Percentiles rank a stretch among this genome's conserved stretches.
Evolutionary conservation across 2,329 filamentous ascomycete genomes (phyloP).

Genomic region (Alternaria conjuncta): DNA sequence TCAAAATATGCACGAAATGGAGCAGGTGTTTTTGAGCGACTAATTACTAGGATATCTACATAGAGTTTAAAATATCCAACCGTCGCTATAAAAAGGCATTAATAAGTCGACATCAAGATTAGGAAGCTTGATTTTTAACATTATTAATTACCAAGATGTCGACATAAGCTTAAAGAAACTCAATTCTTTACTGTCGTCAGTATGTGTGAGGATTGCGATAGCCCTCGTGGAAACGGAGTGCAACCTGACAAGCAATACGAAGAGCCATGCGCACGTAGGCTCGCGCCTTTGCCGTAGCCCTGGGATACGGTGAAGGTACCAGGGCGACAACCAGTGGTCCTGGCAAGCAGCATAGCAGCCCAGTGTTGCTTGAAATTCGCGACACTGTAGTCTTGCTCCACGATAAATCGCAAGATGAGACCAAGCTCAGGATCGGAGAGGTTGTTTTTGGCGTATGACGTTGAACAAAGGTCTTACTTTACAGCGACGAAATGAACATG

Average conservation of each 20-base stretch:
- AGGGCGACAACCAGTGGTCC: accelerated
- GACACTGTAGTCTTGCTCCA: neutral
- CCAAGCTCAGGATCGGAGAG: neutral
- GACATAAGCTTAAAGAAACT: neutral
- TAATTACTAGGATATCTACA: neutral
- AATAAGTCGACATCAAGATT: neutral
- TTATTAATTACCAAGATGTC: neutral
- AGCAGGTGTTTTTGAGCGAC: neutral
- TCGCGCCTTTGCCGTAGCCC: neutral
- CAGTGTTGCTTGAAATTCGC: neutral
- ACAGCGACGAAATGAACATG: neutral
- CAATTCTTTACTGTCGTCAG: too few relatives aligned
- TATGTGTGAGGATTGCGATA: neutral
- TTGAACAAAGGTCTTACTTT: neutral
- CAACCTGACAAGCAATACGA: neutral
- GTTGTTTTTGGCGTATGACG: neutral
- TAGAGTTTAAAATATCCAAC: accelerated
- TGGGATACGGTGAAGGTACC: neutral
- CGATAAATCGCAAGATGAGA: neutral
- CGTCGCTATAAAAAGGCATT: neutral
- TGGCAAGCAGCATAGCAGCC: neutral
- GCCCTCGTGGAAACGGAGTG: neutral
- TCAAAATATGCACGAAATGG: neutral
- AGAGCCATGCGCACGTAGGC: neutral
- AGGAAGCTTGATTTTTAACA: too few relatives aligned